Conservation (phyloP, 108 stramenopile species). For the Cylindrotheca fusiformis region DNA sequence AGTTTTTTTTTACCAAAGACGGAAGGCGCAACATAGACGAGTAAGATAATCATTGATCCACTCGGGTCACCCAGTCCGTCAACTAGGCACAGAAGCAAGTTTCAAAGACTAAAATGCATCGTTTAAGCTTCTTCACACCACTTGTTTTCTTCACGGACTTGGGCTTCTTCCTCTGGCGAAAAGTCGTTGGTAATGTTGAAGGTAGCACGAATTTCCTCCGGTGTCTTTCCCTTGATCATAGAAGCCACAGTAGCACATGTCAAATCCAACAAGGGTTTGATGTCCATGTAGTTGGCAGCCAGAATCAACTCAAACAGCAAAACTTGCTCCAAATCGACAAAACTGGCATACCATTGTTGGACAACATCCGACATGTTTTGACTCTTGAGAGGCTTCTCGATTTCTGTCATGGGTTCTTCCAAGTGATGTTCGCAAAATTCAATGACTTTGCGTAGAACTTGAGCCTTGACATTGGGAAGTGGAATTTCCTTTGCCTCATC, state of each 20-base stretch:
- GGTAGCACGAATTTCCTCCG: slow-evolving; percentile 96
- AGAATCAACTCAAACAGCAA: slow-evolving; percentile 98
- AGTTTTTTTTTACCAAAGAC: no score
- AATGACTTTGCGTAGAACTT: slow-evolving; percentile 96
- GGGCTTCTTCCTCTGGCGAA: slow-evolving; percentile 99
- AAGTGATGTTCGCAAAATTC: slow-evolving; percentile 96
- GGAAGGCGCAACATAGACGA: no score
- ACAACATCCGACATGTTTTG: slow-evolving; percentile 97
- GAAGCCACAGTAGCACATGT: slow-evolving; percentile 98
- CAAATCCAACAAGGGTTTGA: slow-evolving; percentile 96
- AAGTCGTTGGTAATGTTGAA: slow-evolving; percentile 99
- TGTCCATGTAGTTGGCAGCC: slow-evolving; percentile 98
- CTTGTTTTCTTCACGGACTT: slow-evolving; percentile 99
- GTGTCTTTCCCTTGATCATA: slow-evolving; percentile 99
- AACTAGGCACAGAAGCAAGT: no score
- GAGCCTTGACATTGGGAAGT: slow-evolving; percentile 97
- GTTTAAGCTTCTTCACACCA: slow-evolving; percentile 99
- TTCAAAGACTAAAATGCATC: no score
- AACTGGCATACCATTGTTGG: slow-evolving; percentile 99
- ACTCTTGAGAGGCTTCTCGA: slow-evolving; percentile 98
- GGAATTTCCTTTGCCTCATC: slow-evolving; percentile 94
- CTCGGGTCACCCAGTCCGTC: no score
- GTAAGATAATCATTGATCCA: no score
- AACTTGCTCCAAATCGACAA: slow-evolving; percentile 97
- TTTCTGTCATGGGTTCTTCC: slow-evolving; percentile 97